Conservation (phyloP, 441 rosid genomes). For the Manihot esculenta region DNA sequence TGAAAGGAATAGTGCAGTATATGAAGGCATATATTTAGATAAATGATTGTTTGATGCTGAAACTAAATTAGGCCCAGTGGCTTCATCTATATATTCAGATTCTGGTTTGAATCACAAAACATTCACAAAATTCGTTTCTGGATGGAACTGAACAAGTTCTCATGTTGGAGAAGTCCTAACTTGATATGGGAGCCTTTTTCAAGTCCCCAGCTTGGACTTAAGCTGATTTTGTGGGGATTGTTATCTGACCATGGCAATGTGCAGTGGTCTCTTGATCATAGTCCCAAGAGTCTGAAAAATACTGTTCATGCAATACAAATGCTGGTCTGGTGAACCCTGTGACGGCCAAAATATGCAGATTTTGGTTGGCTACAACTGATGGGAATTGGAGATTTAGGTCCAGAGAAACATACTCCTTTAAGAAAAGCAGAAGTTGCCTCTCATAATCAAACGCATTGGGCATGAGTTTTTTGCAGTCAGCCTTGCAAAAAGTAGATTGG, state of each 20-base stretch:
- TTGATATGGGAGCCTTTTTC: background rate
- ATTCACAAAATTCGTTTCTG: background rate
- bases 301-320: background rate
- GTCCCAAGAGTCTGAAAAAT: background rate
- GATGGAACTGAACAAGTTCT: background rate
- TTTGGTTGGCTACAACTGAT: background rate
- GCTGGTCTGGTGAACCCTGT: background rate
- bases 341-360: background rate
- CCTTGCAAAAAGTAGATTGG: conserved; percentile 70
- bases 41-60: background rate
- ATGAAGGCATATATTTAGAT: background rate
- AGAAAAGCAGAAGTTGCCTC: too few species aligned
- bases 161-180: background rate
- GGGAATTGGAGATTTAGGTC: too few species aligned
- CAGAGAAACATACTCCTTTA: too few species aligned
- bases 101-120: background rate
- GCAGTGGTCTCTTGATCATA: background rate
- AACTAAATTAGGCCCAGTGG: background rate
- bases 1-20: background rate
- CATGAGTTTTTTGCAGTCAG: conserved; percentile 18
- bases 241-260: background rate
- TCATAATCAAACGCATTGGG: too few species aligned
- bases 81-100: background rate
- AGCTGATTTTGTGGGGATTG: background rate
- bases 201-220: background rate